Evolutionary conservation across 345 rosid species (phyloP).

Genomic region (Camelina hispida): DNA sequence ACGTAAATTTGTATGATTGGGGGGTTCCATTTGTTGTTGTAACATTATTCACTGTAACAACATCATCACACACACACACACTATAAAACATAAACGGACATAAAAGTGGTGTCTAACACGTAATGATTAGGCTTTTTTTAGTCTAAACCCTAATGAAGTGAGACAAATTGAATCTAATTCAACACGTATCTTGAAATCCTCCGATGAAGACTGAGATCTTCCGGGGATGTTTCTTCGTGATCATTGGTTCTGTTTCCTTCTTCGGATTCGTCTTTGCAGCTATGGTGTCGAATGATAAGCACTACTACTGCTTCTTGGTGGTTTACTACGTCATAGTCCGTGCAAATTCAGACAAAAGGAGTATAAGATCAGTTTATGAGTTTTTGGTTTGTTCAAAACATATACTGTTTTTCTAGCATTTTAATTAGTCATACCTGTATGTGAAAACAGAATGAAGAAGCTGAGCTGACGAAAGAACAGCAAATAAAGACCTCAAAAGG

Average conservation of each 20-base stretch:
- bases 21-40: conserved; percentile 17
- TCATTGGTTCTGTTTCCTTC: conserved; percentile 33
- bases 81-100: too few relatives aligned
- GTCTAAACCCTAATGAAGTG: neutral
- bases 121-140: neutral
- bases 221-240: conserved; percentile 40
- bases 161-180: neutral
- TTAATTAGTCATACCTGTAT: conserved; percentile 57
- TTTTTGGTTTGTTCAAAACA: conserved; percentile 10
- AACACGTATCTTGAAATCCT: neutral
- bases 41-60: conserved; percentile 12
- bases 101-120: too few relatives aligned
- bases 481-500: conserved; percentile 51
- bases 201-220: conserved; percentile 27
- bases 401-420: neutral
- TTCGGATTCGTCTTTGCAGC: conserved; percentile 22
- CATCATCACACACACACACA: neutral
- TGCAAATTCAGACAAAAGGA: conserved; percentile 33
- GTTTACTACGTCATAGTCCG: conserved; percentile 81
- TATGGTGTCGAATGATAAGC: conserved; percentile 38
- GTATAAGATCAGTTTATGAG: conserved; percentile 3
- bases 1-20: conserved; percentile 5
- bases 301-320: conserved; percentile 84
- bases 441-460: conserved; percentile 69
- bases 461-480: conserved; percentile 52